A percentile compares a stretch with the other conserved stretches of the same genome.
phyloP scores from a whole-genome alignment of 2,329 filamentous ascomycete species.

The Bipolaris victoriae region DNA sequence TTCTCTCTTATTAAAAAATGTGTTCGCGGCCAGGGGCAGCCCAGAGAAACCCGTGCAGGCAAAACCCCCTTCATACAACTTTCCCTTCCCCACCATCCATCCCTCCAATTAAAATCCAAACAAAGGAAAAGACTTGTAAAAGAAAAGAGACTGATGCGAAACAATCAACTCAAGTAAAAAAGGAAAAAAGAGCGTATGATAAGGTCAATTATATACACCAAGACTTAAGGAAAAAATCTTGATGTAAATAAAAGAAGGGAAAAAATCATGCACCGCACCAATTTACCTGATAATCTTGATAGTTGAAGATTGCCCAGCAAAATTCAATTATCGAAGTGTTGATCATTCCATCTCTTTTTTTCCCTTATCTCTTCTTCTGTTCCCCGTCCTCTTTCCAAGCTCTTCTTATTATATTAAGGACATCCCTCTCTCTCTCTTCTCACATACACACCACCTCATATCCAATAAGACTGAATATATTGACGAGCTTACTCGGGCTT shows the following conservation, averaged over 20 bases:
- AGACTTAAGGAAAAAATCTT: not conserved
- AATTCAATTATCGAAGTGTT: not conserved
- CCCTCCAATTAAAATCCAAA: constrained; percentile 10
- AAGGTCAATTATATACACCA: constrained; percentile 11
- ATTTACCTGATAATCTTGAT: no score
- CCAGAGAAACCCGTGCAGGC: no score
- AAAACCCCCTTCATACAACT: no score
- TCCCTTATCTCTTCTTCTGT: not conserved
- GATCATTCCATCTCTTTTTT: not conserved
- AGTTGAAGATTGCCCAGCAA: no score
- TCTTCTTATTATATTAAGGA: no score
- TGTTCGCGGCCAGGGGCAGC: no score
- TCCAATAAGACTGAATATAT: no score
- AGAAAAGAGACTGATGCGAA: not conserved
- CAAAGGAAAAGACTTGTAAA: not conserved
- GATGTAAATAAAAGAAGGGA: constrained; percentile 5
- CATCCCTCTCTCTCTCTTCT: not conserved
- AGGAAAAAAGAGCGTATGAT: constrained; percentile 3
- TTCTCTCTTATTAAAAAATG: not conserved
- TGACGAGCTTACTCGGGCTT: constrained; percentile 32
- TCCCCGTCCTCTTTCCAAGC: no score
- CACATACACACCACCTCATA: no score
- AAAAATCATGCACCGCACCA: not conserved
- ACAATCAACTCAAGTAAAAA: constrained; percentile 10
- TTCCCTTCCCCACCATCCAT: not conserved